Evolutionary conservation across 1,139 yeast species (phyloP).

Genomic region (Lodderomyces jiufengensis): DNA sequence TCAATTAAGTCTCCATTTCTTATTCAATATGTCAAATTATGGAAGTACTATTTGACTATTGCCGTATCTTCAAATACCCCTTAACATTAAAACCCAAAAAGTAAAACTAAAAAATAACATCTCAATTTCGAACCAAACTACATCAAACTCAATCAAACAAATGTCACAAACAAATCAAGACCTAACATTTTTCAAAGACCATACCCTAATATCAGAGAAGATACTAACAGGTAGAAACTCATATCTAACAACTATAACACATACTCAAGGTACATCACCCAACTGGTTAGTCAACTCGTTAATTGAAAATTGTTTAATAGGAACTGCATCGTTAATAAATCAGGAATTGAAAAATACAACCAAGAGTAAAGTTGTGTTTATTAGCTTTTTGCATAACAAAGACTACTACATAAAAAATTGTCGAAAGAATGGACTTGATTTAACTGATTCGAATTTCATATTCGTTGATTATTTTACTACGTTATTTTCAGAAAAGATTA

Average conservation of each 20-base stretch:
- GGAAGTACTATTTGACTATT: no score
- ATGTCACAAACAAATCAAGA: slow-evolving; percentile 52
- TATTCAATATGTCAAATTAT: no score
- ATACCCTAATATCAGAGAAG: slow-evolving; percentile 38
- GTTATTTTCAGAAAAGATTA: slow-evolving; percentile 31
- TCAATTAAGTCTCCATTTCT: no score
- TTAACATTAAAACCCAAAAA: no score
- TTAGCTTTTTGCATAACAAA: slow-evolving; percentile 43
- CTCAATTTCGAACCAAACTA: no score
- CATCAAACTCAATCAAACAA: neutral
- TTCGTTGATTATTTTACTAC: slow-evolving; percentile 45
- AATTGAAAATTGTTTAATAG: slow-evolving; percentile 41
- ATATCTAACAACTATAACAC: slow-evolving; percentile 46
- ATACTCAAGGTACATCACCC: slow-evolving; percentile 62
- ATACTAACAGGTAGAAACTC: slow-evolving; percentile 20
- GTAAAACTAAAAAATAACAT: no score
- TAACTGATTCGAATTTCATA: slow-evolving; percentile 28
- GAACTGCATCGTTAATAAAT: slow-evolving; percentile 38
- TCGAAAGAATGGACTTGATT: slow-evolving; percentile 44
- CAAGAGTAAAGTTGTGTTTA: slow-evolving; percentile 33
- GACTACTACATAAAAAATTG: slow-evolving; percentile 35
- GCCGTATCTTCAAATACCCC: no score
- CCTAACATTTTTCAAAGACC: slow-evolving; percentile 51
- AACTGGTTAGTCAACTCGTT: slow-evolving; percentile 58
- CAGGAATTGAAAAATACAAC: slow-evolving; percentile 25